A percentile compares a stretch with the other conserved stretches of the same genome.
Evolutionary conservation across 2,329 filamentous ascomycete genomes (phyloP).

Genomic region (Epichloe gansuensis): DNA sequence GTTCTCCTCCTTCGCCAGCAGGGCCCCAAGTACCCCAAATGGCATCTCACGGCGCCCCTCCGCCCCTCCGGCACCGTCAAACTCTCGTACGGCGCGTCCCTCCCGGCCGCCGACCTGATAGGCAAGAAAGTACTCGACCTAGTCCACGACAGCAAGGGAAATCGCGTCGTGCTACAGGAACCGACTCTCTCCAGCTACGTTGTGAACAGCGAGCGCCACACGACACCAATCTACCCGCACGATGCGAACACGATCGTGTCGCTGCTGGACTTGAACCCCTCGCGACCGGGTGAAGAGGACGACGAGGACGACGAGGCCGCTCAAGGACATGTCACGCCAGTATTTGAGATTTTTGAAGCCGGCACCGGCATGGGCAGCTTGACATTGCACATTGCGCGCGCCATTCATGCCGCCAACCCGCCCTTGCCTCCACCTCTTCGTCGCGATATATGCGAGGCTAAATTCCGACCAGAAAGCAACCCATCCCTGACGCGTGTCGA

Average conservation of each 20-base stretch:
- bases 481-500: slow-evolving; percentile 12
- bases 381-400: slow-evolving; percentile 61
- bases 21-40: slow-evolving; percentile 22
- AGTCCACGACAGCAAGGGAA: slow-evolving; percentile 38
- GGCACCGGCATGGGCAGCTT: slow-evolving; percentile 76
- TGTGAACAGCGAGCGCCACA: slow-evolving; percentile 49
- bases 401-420: slow-evolving; percentile 61
- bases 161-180: slow-evolving; percentile 43
- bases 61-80: slow-evolving; percentile 18
- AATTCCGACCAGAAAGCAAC: slow-evolving; percentile 9
- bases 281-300: slow-evolving; percentile 23
- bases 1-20: slow-evolving; percentile 27
- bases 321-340: slow-evolving; percentile 23
- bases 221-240: slow-evolving; percentile 64
- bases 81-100: slow-evolving; percentile 30
- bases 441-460: slow-evolving; percentile 14
- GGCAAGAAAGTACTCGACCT: slow-evolving; percentile 46
- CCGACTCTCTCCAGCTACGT: slow-evolving; percentile 66
- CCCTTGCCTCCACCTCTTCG: slow-evolving; percentile 31
- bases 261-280: slow-evolving; percentile 59
- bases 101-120: slow-evolving; percentile 46
- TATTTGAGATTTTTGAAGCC: slow-evolving; percentile 67
- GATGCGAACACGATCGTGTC: slow-evolving; percentile 66
- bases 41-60: slow-evolving; percentile 26
- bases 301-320: slow-evolving; percentile 16